Conservation (phyloP, 2,329 filamentous ascomycete genomes). For the Dactylonectria macrodidyma region DNA sequence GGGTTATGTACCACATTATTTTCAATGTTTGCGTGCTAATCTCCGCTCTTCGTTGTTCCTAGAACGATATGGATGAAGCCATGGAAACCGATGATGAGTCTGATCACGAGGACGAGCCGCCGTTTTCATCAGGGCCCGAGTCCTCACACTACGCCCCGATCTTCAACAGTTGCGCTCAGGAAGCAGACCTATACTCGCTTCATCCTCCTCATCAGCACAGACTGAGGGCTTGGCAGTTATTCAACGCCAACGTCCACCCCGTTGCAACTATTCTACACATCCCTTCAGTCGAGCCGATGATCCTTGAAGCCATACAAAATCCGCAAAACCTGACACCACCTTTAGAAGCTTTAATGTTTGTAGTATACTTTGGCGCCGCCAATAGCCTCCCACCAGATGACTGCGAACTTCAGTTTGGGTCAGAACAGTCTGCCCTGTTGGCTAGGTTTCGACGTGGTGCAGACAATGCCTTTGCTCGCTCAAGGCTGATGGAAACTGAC, state of each 20-base stretch:
- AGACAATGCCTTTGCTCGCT: constrained; percentile 23
- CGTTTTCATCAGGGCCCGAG: constrained; percentile 7
- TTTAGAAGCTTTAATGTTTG: constrained; percentile 22
- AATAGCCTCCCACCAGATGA: constrained; percentile 21
- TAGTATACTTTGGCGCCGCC: constrained; percentile 22
- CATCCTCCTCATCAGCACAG: constrained; percentile 19
- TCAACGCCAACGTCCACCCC: constrained; percentile 28
- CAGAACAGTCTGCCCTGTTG: constrained; percentile 9
- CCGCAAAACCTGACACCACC: constrained; percentile 13
- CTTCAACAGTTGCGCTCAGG: constrained; percentile 22
- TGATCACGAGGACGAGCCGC: background rate
- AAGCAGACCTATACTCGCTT: constrained; percentile 5
- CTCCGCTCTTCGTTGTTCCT: background rate
- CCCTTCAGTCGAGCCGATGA: constrained; percentile 23
- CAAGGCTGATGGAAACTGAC: constrained; percentile 22
- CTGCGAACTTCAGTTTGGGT: constrained; percentile 14
- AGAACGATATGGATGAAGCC: constrained; percentile 17
- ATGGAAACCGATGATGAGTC: constrained; percentile 19
- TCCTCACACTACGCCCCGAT: constrained; percentile 22
- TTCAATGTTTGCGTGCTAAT: background rate
- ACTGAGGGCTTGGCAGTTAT: constrained; percentile 23
- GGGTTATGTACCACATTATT: background rate
- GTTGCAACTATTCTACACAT: constrained; percentile 24
- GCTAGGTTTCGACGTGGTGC: constrained; percentile 19
- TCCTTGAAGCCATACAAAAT: constrained; percentile 15